Conservation (phyloP, 306 rosid genomes). For the Citrullus amarus region DNA sequence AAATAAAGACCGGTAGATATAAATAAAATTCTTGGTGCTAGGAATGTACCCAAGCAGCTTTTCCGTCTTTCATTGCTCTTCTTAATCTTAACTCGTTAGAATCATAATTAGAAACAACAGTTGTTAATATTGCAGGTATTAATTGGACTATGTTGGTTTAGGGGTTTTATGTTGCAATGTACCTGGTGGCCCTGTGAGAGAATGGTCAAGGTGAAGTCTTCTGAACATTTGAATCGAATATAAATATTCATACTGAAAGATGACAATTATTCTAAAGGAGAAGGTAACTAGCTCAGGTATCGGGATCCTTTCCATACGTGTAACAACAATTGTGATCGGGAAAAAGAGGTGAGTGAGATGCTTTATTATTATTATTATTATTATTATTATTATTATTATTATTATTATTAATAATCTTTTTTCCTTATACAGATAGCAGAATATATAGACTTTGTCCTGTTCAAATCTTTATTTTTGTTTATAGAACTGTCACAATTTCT, state of each 20-base stretch:
- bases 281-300: not conserved
- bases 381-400: too few species aligned
- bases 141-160: not conserved
- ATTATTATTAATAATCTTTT: not conserved
- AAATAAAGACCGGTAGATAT: not conserved
- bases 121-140: not conserved
- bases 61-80: not conserved
- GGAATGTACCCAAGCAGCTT: not conserved
- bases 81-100: not conserved
- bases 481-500: not conserved
- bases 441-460: slow-evolving; percentile 8
- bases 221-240: slow-evolving; percentile 1
- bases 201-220: not conserved
- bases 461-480: not conserved
- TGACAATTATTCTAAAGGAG: not conserved
- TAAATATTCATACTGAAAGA: not conserved
- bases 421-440: not conserved
- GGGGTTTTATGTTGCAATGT: not conserved
- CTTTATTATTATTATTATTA: not conserved
- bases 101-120: not conserved
- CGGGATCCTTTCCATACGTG: not conserved
- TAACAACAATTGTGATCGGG: not conserved
- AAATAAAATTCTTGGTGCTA: not conserved
- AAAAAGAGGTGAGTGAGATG: slow-evolving; percentile 8
- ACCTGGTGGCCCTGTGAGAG: not conserved